Conservation (phyloP, 495 filamentous ascomycete species). For the Hypoxylon rickii region DNA sequence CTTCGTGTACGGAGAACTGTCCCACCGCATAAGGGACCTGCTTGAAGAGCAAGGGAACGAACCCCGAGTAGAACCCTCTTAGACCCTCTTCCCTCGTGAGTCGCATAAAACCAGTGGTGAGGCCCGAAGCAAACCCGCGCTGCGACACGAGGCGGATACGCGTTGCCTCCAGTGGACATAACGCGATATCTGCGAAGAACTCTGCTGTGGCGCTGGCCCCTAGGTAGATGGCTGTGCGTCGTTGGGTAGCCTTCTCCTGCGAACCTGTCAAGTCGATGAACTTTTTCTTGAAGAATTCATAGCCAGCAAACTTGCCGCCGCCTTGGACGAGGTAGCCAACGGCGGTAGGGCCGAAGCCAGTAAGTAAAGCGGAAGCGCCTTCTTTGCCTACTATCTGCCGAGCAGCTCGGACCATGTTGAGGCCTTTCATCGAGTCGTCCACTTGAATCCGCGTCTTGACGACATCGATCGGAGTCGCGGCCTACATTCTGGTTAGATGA, state of each 20-base stretch:
- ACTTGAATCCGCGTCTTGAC: slow-evolving; percentile 82
- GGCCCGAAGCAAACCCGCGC: slow-evolving; percentile 68
- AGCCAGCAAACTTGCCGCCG: slow-evolving; percentile 78
- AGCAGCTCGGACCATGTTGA: slow-evolving; percentile 72
- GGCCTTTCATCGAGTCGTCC: slow-evolving; percentile 73
- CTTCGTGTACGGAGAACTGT: slow-evolving; percentile 44
- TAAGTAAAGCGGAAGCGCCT: slow-evolving; percentile 73
- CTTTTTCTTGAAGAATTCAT: slow-evolving; percentile 80
- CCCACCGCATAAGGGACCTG: slow-evolving; percentile 55
- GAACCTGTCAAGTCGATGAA: slow-evolving; percentile 67
- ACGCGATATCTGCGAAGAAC: slow-evolving; percentile 78
- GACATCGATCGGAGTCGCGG: slow-evolving; percentile 47
- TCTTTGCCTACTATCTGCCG: slow-evolving; percentile 70
- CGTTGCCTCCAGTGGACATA: slow-evolving; percentile 78
- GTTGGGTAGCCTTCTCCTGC: slow-evolving; percentile 65
- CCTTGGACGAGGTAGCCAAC: slow-evolving; percentile 80
- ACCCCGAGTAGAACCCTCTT: slow-evolving; percentile 77
- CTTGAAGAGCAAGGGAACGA: slow-evolving; percentile 78
- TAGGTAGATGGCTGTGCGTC: slow-evolving; percentile 76
- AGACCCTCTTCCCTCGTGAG: slow-evolving; percentile 72
- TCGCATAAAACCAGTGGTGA: slow-evolving; percentile 68
- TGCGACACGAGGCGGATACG: slow-evolving; percentile 78
- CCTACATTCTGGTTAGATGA: slow-evolving; percentile 48
- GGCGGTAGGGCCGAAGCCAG: slow-evolving; percentile 73
- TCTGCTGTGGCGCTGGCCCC: slow-evolving; percentile 72